Evolutionary conservation across 768 basidiomycete genomes (phyloP), one percentile per base, ranked within the genome.

Genomic region (Mycena filopes): DNA sequence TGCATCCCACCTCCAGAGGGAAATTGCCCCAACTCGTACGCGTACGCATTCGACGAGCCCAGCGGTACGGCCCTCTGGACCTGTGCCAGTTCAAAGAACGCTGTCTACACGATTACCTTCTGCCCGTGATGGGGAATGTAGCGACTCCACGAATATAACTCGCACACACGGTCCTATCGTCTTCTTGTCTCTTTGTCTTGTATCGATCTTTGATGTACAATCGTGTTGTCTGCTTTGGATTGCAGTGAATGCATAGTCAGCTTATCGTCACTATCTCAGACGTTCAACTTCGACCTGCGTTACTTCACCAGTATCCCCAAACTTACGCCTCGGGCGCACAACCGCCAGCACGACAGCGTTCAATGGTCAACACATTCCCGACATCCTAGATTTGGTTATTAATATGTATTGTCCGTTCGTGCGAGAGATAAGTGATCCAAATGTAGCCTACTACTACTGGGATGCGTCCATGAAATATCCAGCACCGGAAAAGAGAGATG

Each of bases 51-150:
- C 65, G 83, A 84, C 69, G 82, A 84, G 72, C 67, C 68, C 23
- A 78, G 75, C 63, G 81, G 80, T 1, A 83, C 82, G 5, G 84
- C 85, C 3, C 74, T 85, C 38, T 84, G 78, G 77, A 81, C 77
- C 0, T 85, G 85, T 72, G 54, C 64, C 29, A 71, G 77, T 20
- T 36, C 43, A n/a, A 31, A 50, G 41, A 55, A 63, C 11, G 72
- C 79, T 0, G 75, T 78, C 53, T 82, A 78, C 63, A 79, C 78
- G 1, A 43, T 61, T 51, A 61, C 51, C 43, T 62, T 62, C 60
- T 62, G 60, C 45, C 60, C 60, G 29, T 61, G 41, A 60, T 51
- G 23, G 18, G 16, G 36, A 20, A 2, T n/a, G 8, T n/a, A n/a
- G n/a, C n/a, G n/a, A n/a, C n/a, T n/a, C n/a, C n/a, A n/a, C 36